Evolutionary conservation across 2,329 filamentous ascomycete species (phyloP), one percentile per base, ranked within the genome.

Genomic region (Alternaria sp.): DNA sequence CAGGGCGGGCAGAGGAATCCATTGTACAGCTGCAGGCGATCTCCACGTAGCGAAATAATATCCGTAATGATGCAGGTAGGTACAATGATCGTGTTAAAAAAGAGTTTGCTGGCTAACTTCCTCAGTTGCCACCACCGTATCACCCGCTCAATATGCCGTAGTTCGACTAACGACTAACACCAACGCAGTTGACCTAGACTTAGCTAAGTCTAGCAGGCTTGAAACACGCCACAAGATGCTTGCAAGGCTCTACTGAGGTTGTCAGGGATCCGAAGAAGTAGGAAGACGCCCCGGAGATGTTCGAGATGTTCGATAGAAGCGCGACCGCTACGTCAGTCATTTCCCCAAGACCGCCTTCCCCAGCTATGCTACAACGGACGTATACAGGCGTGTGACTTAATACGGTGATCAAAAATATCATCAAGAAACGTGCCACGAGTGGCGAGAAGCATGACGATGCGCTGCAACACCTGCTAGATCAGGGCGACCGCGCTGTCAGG

Each of bases 391-490:
- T 76, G 4, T 74, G 77, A 52, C 72, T 87, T 17, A 84, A 83
- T 67, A 77, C 79, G 65, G 75, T 84, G 9, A 76, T 87, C 54
- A 77, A 80, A 14, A 75, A 74, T 5, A 78, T 86, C 11, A 77
- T 85, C 37, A 76, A 82, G 33, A 76, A 80, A 48, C 75, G 85
- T 3, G 76, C 75, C 40, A 78, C 69, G 51, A 73, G 61, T 39
- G 82, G 80, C 2, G 70, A 73, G 37, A 76, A 77, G 49, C 75
- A 79, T 21, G 77, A 83, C 2, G 85, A 88, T 61, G 76, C 83
- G 0, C 62, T 87, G 65, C 85, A 87, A 67, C 79, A 77, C 28
- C 67, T 86, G 37, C 78, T 87, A 21, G 84, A 87, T 40, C 72
- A 80, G 29, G 84, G 81, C 5, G 79, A 82, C n/a, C 72, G 70